Base-by-base conservation (phyloP, 202 grass and related monocot genomes). In the Eragrostis tef region DNA sequence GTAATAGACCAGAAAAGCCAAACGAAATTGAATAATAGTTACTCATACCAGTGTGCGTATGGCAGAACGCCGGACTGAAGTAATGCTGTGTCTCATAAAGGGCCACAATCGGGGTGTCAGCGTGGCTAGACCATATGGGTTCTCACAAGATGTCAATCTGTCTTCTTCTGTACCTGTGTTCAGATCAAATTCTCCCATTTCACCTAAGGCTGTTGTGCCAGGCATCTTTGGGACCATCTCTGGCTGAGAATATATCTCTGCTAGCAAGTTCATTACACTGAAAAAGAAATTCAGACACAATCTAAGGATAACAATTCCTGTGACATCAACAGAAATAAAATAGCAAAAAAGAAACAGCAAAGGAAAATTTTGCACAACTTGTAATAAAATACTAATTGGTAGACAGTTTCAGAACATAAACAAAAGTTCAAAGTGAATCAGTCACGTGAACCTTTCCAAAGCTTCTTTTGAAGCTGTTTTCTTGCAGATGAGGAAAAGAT, bases 181-280 rank as follows among this genome's bases (percentile, higher is more conserved):
- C 43, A 95, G 80, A 89, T 95, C 83, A 69, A 93, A 79, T 85
- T 94, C 90, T 69, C 89, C 74, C 58, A 43, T 88, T 69, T 86
- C 85, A 16, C 81, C 87, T 62, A 87, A 87, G 77, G 73, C 81
- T 82, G 75, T 47, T 44, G 76, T 85, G 54, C 86, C 96, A 78
- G 95, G 75, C 92, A 98, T 95, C 87, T 91, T 98, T 14, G 96
- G 96, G 79, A 98, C 87, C 92, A 98, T 93, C 74, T 91, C 88
- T 59, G 96, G 88, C 82, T 90, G 96, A 20, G 96, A 98, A 86
- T 98, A 98, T 90, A 98, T 90, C 83, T 98, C 92, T 54, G 96
- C 92, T 94, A 98, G 88, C 83, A 98, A 88, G 81, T 98, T 98
- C 96, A 98, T 98, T 81, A 98, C 90, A 91, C 96, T 98, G 85